Conservation (phyloP, 129 eudicot genomes). For the Gnaphalium uliginosum region DNA sequence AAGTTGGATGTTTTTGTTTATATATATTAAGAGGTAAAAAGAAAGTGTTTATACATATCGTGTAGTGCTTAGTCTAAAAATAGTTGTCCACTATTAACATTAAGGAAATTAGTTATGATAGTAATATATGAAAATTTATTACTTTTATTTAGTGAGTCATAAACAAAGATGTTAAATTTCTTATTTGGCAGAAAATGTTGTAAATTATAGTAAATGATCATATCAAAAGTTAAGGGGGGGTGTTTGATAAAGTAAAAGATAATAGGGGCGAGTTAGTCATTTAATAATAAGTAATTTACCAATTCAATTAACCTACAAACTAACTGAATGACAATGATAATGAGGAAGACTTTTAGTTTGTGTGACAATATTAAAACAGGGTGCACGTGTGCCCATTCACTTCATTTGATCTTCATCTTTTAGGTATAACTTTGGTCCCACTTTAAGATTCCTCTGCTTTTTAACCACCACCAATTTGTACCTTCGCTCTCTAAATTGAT, state of each 20-base stretch:
- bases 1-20: too few species aligned
- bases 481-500: too few species aligned
- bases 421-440: slow-evolving; percentile 17
- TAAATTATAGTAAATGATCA: background rate
- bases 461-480: background rate
- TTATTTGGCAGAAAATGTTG: background rate
- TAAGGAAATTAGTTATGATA: too few species aligned
- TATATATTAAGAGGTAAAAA: too few species aligned
- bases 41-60: too few species aligned
- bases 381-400: slow-evolving; percentile 36
- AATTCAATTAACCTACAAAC: background rate
- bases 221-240: slow-evolving; percentile 10
- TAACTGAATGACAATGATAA: background rate
- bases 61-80: too few species aligned
- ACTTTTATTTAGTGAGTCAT: too few species aligned
- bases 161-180: background rate
- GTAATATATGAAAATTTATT: too few species aligned
- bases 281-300: background rate
- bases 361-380: background rate
- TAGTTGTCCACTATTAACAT: too few species aligned
- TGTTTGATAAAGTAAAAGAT: background rate
- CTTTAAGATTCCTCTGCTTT: background rate
- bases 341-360: background rate
- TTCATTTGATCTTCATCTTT: slow-evolving; percentile 2
- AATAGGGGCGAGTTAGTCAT: background rate